Evolutionary conservation across 768 basidiomycete species (phyloP).

Genomic region (Brasilioporus rufonigricans): DNA sequence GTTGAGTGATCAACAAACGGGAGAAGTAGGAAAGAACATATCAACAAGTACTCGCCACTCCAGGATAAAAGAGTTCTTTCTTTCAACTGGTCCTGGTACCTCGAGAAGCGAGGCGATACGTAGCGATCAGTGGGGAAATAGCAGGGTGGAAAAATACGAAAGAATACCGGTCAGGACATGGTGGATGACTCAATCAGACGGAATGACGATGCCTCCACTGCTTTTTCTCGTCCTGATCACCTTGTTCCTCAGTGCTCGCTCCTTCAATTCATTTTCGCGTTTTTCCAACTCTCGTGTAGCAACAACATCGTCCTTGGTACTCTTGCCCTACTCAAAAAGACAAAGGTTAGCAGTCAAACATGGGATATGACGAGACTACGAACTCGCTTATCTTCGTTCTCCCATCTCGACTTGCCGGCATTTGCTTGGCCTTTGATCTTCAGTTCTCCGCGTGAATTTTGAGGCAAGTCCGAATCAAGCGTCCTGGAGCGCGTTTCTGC

Average conservation of each 20-base stretch:
- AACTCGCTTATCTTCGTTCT: conserved; percentile 37
- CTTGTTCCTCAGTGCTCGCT: conserved; percentile 79
- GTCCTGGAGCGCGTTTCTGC: conserved; percentile 22
- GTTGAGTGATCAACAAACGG: conserved; percentile 20
- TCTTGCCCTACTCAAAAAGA: conserved; percentile 21
- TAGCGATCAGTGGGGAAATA: conserved; percentile 23
- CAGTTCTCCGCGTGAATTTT: conserved; percentile 46
- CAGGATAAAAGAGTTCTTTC: conserved; percentile 19
- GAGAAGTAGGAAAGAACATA: conserved; percentile 14
- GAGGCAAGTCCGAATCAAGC: conserved; percentile 31
- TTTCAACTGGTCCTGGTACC: conserved; percentile 25
- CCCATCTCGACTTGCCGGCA: conserved; percentile 54
- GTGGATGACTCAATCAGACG: conserved; percentile 20
- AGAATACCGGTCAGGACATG: conserved; percentile 19
- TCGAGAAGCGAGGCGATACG: conserved; percentile 18
- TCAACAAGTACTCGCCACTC: conserved; percentile 16
- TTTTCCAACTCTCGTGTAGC: conserved; percentile 52
- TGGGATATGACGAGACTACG: conserved; percentile 9
- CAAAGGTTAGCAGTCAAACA: conserved; percentile 4
- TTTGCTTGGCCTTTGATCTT: conserved; percentile 77
- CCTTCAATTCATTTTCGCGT: conserved; percentile 78
- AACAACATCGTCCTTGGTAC: conserved; percentile 4
- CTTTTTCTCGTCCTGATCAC: conserved; percentile 70
- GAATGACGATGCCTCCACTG: conserved; percentile 23
- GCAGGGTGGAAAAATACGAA: conserved; percentile 12